phyloP scores from a whole-genome alignment of 2,329 filamentous ascomycete genomes.

The Teratosphaeriaceae sp. region DNA sequence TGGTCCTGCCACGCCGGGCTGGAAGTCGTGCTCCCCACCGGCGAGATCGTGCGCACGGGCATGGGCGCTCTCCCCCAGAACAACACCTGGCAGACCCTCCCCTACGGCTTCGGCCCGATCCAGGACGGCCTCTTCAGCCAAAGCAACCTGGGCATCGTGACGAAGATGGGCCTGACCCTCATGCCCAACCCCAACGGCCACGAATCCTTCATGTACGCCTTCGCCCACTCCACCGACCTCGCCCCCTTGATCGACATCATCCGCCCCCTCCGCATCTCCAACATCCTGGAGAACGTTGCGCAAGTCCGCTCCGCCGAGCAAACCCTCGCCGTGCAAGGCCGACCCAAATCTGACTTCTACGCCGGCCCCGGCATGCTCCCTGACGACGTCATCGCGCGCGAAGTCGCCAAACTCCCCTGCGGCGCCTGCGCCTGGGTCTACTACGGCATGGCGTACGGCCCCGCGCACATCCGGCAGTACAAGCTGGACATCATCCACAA shows the following conservation, averaged over 20 bases:
- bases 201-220: constrained; percentile 9
- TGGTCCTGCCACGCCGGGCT: constrained; percentile 40
- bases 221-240: neutral
- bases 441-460: constrained; percentile 41
- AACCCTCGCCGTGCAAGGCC: no score
- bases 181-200: constrained; percentile 48
- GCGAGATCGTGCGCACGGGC: constrained; percentile 33
- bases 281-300: neutral
- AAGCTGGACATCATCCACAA: constrained; percentile 36
- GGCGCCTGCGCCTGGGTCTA: constrained; percentile 42
- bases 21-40: constrained; percentile 37
- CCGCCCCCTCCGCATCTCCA: neutral
- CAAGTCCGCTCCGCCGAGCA: neutral
- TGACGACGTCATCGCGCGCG: no score
- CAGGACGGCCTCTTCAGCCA: constrained; percentile 32
- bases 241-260: neutral
- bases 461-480: constrained; percentile 23
- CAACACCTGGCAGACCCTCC: constrained; percentile 25
- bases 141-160: constrained; percentile 30
- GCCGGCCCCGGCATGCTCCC: no score
- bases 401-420: neutral
- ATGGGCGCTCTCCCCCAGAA: constrained; percentile 34
- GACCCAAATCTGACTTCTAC: no score
- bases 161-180: constrained; percentile 49
- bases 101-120: constrained; percentile 32